phyloP scores from a whole-genome alignment of 768 basidiomycete genomes.

The Boletus sensibilis region DNA sequence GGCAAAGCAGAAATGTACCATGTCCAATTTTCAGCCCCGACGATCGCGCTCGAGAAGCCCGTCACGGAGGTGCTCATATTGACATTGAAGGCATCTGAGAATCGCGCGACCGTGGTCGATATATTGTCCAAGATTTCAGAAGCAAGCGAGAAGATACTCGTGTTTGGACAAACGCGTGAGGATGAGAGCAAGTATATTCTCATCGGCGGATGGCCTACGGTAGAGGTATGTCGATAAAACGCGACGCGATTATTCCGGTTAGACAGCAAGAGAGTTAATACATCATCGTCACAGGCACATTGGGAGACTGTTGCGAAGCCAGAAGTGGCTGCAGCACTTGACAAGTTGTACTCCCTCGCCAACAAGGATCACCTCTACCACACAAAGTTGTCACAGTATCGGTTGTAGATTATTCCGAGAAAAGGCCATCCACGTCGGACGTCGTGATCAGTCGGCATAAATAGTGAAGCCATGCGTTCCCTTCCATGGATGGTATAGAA shows the following conservation, averaged over 20 bases:
- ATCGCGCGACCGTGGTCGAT: slow-evolving; percentile 16
- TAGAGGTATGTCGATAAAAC: slow-evolving; percentile 21
- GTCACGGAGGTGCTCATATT: slow-evolving; percentile 23
- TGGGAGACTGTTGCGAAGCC: slow-evolving; percentile 5
- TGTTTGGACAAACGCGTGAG: slow-evolving; percentile 22
- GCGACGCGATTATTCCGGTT: background rate
- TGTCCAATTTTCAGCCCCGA: slow-evolving; percentile 18
- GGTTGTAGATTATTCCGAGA: background rate
- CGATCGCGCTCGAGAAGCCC: slow-evolving; percentile 19
- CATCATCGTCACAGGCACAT: slow-evolving; percentile 15
- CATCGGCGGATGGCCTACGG: slow-evolving; percentile 21
- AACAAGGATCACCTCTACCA: slow-evolving; percentile 17
- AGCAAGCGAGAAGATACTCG: slow-evolving; percentile 5
- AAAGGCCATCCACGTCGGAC: background rate
- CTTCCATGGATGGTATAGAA: background rate
- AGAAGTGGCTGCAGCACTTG: slow-evolving; percentile 4
- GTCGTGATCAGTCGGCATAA: background rate
- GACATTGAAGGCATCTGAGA: slow-evolving; percentile 23
- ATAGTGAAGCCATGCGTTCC: background rate
- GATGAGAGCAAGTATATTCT: slow-evolving; percentile 22
- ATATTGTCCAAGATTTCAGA: slow-evolving; percentile 15
- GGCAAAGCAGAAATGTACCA: slow-evolving; percentile 17
- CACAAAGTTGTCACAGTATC: slow-evolving; percentile 8
- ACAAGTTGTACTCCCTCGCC: slow-evolving; percentile 12
- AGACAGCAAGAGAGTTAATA: background rate